Conservation (phyloP, 1,284 basidiomycete species). For the Chalciporus sp. region DNA sequence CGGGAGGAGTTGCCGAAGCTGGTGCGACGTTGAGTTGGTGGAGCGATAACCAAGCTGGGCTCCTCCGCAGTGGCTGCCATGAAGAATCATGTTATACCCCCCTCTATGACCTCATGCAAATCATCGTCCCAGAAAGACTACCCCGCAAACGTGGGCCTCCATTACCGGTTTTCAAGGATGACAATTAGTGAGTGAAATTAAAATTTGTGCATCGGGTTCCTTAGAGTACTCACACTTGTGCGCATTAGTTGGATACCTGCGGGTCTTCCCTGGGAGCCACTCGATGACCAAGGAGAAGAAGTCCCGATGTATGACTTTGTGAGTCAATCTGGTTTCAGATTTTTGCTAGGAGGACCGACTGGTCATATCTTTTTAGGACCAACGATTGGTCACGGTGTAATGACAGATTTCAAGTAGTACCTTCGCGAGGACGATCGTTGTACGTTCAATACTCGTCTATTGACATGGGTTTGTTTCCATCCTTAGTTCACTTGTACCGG, state of each 20-base stretch:
- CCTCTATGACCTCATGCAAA: neutral
- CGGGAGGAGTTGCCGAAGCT: neutral
- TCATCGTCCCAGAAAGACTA: neutral
- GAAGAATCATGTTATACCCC: neutral
- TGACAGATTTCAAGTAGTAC: neutral
- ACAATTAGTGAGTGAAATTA: neutral
- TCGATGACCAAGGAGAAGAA: neutral
- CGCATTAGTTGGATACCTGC: neutral
- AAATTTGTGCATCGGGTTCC: too few species aligned
- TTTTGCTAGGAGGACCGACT: neutral
- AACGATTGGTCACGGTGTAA: neutral
- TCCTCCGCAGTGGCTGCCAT: neutral
- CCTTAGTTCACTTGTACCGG: too few species aligned
- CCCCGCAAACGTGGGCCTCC: neutral
- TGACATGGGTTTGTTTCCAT: too few species aligned
- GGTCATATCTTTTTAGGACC: neutral
- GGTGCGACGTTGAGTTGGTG: neutral
- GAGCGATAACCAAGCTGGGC: neutral
- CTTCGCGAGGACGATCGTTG: too few species aligned
- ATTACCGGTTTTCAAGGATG: neutral
- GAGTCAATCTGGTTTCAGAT: neutral
- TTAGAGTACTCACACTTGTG: neutral
- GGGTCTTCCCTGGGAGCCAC: neutral
- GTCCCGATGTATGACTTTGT: neutral
- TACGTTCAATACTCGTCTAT: too few species aligned